These are phyloP conservation scores for Paramecium biaurelia DNA, from an alignment of 73 alveolate genomes.

Conservation along the genomic window DNA sequence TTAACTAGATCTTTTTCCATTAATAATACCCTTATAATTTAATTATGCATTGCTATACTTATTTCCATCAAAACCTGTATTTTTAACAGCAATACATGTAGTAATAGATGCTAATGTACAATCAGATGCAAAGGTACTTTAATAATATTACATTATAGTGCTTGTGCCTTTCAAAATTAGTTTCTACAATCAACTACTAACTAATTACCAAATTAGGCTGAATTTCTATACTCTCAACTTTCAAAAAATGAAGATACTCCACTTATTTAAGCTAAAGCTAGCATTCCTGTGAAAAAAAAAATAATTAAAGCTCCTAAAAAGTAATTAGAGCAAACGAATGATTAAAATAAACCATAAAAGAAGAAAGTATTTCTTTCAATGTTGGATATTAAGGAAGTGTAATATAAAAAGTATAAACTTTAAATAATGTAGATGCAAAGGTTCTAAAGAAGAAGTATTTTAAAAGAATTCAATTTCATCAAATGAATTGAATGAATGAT, in stretches of 20 bases:
- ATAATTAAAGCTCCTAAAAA: background rate
- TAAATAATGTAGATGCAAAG: background rate
- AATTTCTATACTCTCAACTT: background rate
- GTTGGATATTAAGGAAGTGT: background rate
- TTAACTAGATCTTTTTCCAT: background rate
- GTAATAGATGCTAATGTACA: background rate
- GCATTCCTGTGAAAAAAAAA: background rate
- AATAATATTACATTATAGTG: background rate
- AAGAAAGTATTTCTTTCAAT: conserved; percentile 30
- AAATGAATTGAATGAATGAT: background rate
- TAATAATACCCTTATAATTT: background rate
- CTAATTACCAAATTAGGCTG: background rate
- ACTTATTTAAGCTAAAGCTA: background rate
- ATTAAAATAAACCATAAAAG: background rate
- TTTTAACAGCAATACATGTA: background rate
- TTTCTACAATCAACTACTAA: background rate
- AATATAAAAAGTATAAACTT: background rate
- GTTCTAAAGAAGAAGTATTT: background rate
- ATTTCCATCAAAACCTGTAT: background rate
- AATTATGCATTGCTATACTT: background rate
- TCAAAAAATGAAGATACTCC: background rate
- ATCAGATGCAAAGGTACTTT: background rate
- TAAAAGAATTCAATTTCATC: background rate
- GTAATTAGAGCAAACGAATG: background rate
- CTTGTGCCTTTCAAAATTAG: background rate